Percentiles rank a stretch among this genome's conserved stretches.
phyloP scores from a whole-genome alignment of 768 basidiomycete species.

The Rhodotorula taiwanensis region DNA sequence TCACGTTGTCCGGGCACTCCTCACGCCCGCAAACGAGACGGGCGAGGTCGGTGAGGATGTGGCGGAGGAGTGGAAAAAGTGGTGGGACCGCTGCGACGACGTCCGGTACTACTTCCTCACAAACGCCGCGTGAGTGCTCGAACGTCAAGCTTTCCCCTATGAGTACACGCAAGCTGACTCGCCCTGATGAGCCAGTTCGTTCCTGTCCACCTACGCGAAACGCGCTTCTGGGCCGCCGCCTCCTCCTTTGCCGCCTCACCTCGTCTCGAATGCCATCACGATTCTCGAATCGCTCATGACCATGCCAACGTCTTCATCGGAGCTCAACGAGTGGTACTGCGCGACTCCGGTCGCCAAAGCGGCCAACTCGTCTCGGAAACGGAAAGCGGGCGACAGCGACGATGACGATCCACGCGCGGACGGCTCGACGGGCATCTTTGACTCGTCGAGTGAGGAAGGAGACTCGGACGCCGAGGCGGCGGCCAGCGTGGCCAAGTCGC shows the following conservation, averaged over 20 bases:
- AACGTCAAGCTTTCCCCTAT: too few relatives aligned
- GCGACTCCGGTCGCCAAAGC: constrained; percentile 52
- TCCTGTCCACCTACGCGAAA: constrained; percentile 37
- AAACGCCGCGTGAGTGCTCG: constrained; percentile 59
- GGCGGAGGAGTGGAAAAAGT: constrained; percentile 66
- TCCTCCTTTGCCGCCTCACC: constrained; percentile 43
- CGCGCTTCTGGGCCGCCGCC: constrained; percentile 9
- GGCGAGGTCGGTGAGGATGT: constrained; percentile 58
- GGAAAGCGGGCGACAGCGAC: constrained; percentile 45
- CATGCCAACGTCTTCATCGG: constrained; percentile 63
- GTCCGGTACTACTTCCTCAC: constrained; percentile 83
- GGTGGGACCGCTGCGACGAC: constrained; percentile 72
- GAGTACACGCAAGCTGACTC: too few relatives aligned
- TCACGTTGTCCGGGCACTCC: constrained; percentile 49
- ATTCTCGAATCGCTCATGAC: constrained; percentile 62
- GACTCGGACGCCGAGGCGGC: constrained; percentile 30
- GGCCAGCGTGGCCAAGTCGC: constrained; percentile 5
- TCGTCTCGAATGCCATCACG: constrained; percentile 52
- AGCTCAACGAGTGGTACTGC: constrained; percentile 74
- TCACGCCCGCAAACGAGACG: constrained; percentile 46
- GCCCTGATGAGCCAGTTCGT: too few relatives aligned
- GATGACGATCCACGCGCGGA: constrained; percentile 47
- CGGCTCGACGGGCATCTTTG: constrained; percentile 55
- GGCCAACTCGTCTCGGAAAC: constrained; percentile 41
- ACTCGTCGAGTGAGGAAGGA: constrained; percentile 17